Evolutionary conservation across 2,329 filamentous ascomycete genomes (phyloP), one percentile per base, ranked within the genome.

Genomic region (Penicillium psychrosexuale): DNA sequence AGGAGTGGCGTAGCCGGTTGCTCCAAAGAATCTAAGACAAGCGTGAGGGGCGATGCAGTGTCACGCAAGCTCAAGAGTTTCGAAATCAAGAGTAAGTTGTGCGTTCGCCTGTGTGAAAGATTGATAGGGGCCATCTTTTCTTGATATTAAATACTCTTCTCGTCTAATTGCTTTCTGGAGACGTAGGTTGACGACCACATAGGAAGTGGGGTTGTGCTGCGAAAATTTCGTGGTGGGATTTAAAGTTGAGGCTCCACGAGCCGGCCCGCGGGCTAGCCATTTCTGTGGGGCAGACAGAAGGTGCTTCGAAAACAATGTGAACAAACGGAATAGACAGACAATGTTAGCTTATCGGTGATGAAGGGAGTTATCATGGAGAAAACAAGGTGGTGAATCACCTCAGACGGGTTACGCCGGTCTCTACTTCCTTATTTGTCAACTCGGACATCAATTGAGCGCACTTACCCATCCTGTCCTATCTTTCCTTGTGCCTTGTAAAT

Each of bases 1-100:
- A 93, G 61, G 4, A 96, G 75, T 0, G 86, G 86, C 30, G 79
- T 80, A 7, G 86, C 89, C 27, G 86, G 85, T 74, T 96, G 91
- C 75, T 96, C 91, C 30, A 97, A 79, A 33, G 82, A 90, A 72
- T 97, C 93, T 53, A 96, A 80, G 3, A 97, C 75, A 27, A 97
- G 78, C 0, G 92, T 97, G 66, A 97, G 85, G 3, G 93, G 93
- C 46, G 91, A 96, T 13, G 88, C 85, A 53, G 84, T 85, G 72
- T 94, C 89, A 59, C 90, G 83, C 53, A 90, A 78, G 67, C 86
- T 90, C 60, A 96, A 80, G 2, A 96, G 78, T 68, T 91, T 92
- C 60, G 91, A 89, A 52, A 96, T 85, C 2, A 96, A 79, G 3
- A 96, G 83, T 22, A 95, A 77, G 70, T 91, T 92, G 73, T 96